These are phyloP conservation scores for Venturia nashicola DNA, from an alignment of 2,329 filamentous ascomycete species.

Conservation along the genomic window DNA sequence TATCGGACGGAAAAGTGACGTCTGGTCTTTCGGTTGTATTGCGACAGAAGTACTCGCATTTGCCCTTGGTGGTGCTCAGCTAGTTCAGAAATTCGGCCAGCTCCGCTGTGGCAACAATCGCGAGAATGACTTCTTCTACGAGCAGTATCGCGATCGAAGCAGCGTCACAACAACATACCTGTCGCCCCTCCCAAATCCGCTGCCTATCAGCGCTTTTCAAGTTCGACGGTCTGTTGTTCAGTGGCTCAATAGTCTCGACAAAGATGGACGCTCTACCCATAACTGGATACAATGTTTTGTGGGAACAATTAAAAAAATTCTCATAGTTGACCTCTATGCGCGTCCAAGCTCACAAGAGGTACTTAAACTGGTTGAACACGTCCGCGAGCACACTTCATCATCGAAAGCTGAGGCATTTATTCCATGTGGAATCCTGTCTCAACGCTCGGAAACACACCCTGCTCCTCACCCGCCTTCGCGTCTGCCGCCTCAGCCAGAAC, in stretches of 20 bases:
- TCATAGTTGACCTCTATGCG: neutral
- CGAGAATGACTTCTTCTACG: neutral
- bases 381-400: neutral
- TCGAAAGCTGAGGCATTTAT: neutral
- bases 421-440: too few species aligned
- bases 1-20: neutral
- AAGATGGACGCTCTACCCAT: neutral
- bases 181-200: neutral
- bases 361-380: neutral
- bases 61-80: neutral
- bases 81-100: too few species aligned
- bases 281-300: neutral
- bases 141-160: neutral
- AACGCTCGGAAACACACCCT: too few species aligned
- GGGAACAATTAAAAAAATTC: neutral
- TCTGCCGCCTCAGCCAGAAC: too few species aligned
- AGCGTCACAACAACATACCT: neutral
- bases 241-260: neutral
- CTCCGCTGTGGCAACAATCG: too few species aligned
- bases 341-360: neutral
- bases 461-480: too few species aligned
- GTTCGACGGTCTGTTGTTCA: neutral
- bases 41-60: neutral
- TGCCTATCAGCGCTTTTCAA: neutral
- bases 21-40: slow-evolving; percentile 2